Base-by-base conservation (phyloP, 352 stramenopile species). In the Phytophthora citricola region DNA sequence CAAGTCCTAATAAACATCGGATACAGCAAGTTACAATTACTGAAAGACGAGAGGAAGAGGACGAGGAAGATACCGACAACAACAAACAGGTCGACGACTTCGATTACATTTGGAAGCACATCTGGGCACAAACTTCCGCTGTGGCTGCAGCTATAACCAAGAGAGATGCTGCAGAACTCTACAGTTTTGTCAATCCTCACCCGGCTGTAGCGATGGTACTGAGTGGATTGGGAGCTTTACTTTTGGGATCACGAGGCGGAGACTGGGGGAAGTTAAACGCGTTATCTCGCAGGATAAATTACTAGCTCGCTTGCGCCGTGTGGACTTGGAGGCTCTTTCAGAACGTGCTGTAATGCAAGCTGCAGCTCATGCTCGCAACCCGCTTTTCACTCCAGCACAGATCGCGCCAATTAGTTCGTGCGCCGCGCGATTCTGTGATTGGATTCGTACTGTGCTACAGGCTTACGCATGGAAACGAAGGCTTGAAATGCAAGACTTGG, bases 341-440 rank as follows among this genome's bases (percentile, higher is more conserved):
- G 52, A 79, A 12, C 49, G 57, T 11, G 54, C 61, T 0, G 74
- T 88, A 2, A 49, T 81, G 38, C 67, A 75, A 34, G 75, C 74
- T 10, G 78, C 80, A n/a, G 57, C 69, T 0, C 81, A 93, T 20
- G 75, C 81, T 46, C 67, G 79, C 0, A 95, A 96, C 57, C 71
- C 81, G 4, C 68, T 93, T 1, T 96, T 95, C 52, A 72, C 77
- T 8, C 71, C 85, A 2, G 55, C 53, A 2, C 74, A 90, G 36
- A 87, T 98, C 15, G 73, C 63, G 0, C 82, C 89, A 6, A 89
- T 98, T 55, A 97, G 89, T 66, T 86, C 78, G 5, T 94, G 90
- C 36, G 92, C 93, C 0, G 90, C 88, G 1, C 84, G 86, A 27
- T 93, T 98, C 46, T 98, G 93, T 57, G 90, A 94, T n/a, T 98